Percentiles rank a stretch among this genome's conserved stretches.
Conservation (phyloP, 225 moss, liverwort and hornwort species). For the Polytrichum formosum region DNA sequence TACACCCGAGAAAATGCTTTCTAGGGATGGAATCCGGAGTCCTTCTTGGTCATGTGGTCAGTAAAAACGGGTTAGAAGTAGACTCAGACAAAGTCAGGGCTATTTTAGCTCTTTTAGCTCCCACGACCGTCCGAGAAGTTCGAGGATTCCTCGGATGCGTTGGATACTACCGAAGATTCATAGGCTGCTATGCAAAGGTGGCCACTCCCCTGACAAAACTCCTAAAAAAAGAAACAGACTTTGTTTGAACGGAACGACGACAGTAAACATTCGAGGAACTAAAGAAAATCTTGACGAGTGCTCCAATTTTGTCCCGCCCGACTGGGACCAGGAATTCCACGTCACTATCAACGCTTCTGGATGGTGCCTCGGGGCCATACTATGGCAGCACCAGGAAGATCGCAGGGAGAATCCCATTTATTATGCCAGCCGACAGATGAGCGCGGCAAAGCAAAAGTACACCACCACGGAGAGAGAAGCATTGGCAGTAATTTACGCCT, state of each 20-base stretch:
- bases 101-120: not conserved
- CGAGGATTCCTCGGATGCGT: constrained; percentile 17
- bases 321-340: constrained; percentile 3
- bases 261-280: no score
- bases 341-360: not conserved
- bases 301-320: no score
- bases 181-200: constrained; percentile 5
- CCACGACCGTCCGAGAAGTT: not conserved
- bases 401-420: not conserved
- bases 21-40: constrained; percentile 9
- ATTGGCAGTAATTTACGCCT: not conserved
- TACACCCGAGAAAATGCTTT: constrained; percentile 14
- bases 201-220: no score
- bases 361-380: not conserved
- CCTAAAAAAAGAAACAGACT: no score
- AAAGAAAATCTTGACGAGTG: no score
- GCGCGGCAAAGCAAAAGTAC: not conserved
- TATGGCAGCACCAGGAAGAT: not conserved
- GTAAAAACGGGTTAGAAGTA: no score
- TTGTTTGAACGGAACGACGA: no score
- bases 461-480: not conserved
- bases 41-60: constrained; percentile 7
- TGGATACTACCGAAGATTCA: constrained; percentile 20
- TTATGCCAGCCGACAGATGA: not conserved
- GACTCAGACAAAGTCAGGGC: no score